Conservation (phyloP, 176 grass and related monocot genomes). For the Rhynchospora breviuscula region DNA sequence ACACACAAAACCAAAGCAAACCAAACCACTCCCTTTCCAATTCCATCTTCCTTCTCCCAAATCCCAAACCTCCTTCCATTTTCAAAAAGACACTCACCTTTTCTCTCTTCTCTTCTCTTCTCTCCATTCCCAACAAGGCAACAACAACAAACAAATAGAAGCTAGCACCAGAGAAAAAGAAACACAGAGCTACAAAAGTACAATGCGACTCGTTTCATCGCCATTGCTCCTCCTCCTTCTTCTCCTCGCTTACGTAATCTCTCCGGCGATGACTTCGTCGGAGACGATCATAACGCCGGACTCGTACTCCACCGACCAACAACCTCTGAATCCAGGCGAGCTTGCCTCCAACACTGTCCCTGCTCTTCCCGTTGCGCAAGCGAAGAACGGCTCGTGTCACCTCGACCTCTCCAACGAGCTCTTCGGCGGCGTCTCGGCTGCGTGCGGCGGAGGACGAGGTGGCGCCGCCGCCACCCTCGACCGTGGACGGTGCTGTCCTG, state of each 20-base stretch:
- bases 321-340: constrained; percentile 6
- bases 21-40: not conserved
- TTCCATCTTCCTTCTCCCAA: not conserved
- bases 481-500: constrained; percentile 87
- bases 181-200: not conserved
- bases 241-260: constrained; percentile 6
- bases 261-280: constrained; percentile 20
- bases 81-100: constrained; percentile 20
- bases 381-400: constrained; percentile 38
- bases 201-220: constrained; percentile 39
- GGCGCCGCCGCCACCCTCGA: constrained; percentile 31
- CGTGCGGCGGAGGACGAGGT: constrained; percentile 53
- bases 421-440: constrained; percentile 87
- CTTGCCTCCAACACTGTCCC: constrained; percentile 39
- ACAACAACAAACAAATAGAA: not conserved
- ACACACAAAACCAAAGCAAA: not conserved
- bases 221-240: constrained; percentile 29
- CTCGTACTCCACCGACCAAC: constrained; percentile 30
- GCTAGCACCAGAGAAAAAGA: not conserved
- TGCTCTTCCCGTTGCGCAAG: constrained; percentile 39
- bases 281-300: constrained; percentile 31
- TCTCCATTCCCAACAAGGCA: not conserved
- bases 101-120: not conserved
- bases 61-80: not conserved
- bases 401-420: constrained; percentile 94